A percentile compares a stretch with the other conserved stretches of the same genome.
Evolutionary conservation across 305 asterid species (phyloP).

Genomic region (Fraxinus floribunda): DNA sequence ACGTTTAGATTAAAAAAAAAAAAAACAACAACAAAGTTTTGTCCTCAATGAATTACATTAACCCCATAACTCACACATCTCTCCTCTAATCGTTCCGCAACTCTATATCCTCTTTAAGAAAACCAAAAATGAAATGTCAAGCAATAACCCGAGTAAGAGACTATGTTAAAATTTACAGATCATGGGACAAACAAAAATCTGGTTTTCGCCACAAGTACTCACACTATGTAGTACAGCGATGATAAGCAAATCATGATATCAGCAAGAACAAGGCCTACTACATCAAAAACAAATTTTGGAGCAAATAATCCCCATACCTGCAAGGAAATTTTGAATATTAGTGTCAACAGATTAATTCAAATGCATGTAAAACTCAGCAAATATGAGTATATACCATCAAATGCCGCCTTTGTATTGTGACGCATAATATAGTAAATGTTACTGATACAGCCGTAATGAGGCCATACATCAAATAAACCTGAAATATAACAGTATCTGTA

Average conservation of each 20-base stretch:
- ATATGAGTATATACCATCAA: conserved; percentile 68
- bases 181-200: neutral
- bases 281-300: conserved; percentile 94
- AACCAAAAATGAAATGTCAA: neutral
- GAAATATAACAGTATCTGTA: conserved; percentile 27
- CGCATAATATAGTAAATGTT: conserved; percentile 77
- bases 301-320: conserved; percentile 99
- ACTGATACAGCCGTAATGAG: conserved; percentile 51
- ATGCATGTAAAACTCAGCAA: neutral
- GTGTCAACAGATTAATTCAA: neutral
- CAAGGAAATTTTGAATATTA: conserved; percentile 10
- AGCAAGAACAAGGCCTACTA: conserved; percentile 64
- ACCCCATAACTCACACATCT: neutral
- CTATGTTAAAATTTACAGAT: neutral
- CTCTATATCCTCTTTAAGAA: neutral
- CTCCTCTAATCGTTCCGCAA: neutral
- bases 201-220: conserved; percentile 5
- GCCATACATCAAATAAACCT: conserved; percentile 85
- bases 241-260: conserved; percentile 64
- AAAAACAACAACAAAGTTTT: too few relatives aligned
- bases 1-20: neutral
- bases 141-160: neutral
- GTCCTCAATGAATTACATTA: neutral
- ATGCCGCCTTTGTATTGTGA: conserved; percentile 84
- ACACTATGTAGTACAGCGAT: conserved; percentile 54